Evolutionary conservation across 768 basidiomycete species (phyloP).

Genomic region (Termitomyces titanicus): DNA sequence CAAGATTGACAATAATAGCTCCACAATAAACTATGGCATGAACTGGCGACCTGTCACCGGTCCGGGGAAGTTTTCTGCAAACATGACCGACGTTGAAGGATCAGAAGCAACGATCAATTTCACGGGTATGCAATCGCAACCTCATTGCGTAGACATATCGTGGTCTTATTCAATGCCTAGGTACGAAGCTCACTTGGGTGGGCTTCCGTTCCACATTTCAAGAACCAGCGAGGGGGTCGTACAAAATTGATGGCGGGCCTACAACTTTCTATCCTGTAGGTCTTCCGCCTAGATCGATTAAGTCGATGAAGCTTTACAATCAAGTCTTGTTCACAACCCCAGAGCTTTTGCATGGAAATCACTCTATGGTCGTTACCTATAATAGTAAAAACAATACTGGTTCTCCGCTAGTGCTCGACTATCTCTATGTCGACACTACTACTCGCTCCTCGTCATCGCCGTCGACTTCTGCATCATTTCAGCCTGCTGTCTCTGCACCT

Average conservation of each 20-base stretch:
- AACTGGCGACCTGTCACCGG: neutral
- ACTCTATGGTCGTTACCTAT: slow-evolving; percentile 19
- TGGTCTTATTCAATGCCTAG: slow-evolving; percentile 7
- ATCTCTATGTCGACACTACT: slow-evolving; percentile 1
- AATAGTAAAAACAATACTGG: slow-evolving; percentile 11
- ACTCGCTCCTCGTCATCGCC: neutral
- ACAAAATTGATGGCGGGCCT: slow-evolving; percentile 21
- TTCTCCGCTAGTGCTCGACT: slow-evolving; percentile 15
- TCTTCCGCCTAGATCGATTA: slow-evolving; percentile 3
- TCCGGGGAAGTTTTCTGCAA: too few relatives aligned
- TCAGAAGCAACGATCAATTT: slow-evolving; percentile 1
- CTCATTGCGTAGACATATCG: neutral
- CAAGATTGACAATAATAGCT: neutral
- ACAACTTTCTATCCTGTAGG: slow-evolving; percentile 19
- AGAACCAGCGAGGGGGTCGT: slow-evolving; percentile 15
- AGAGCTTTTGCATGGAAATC: slow-evolving; percentile 11
- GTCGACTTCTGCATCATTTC: neutral
- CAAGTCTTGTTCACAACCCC: slow-evolving; percentile 17
- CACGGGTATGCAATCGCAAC: neutral
- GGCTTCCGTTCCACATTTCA: slow-evolving; percentile 14
- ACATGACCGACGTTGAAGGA: neutral
- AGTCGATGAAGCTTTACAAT: too few relatives aligned
- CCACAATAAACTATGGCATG: neutral
- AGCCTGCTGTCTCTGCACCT: too few relatives aligned
- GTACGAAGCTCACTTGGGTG: slow-evolving; percentile 21